Conservation (phyloP, 345 rosid genomes). For the Linum lewisii region DNA sequence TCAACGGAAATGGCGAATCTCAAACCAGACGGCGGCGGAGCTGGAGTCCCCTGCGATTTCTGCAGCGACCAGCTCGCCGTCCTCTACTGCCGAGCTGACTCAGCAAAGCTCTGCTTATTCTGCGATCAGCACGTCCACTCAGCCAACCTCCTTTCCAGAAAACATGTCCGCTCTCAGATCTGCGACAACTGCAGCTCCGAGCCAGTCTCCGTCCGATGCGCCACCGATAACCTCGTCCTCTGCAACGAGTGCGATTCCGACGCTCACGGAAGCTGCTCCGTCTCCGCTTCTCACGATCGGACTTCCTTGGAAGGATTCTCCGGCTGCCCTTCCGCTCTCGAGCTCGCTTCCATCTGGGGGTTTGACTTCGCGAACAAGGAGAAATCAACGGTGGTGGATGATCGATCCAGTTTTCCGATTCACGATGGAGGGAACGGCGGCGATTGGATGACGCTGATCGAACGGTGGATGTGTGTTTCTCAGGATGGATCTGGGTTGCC, state of each 20-base stretch:
- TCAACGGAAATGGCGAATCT: slow-evolving; percentile 27
- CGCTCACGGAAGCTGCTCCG: slow-evolving; percentile 57
- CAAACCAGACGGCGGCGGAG: slow-evolving; percentile 17
- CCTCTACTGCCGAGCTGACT: slow-evolving; percentile 76
- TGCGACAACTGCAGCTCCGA: slow-evolving; percentile 49
- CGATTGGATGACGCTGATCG: slow-evolving; percentile 29
- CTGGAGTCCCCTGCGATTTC: slow-evolving; percentile 52
- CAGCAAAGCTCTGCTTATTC: slow-evolving; percentile 75
- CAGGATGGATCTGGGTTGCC: slow-evolving; percentile 9
- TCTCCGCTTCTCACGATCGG: slow-evolving; percentile 58
- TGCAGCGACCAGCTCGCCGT: slow-evolving; percentile 61
- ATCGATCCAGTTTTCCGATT: slow-evolving; percentile 16
- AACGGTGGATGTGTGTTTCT: slow-evolving; percentile 13
- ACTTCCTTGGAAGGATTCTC: slow-evolving; percentile 51
- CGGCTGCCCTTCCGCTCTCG: slow-evolving; percentile 53
- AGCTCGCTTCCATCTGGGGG: slow-evolving; percentile 56
- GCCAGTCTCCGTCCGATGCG: slow-evolving; percentile 55
- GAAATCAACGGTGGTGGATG: slow-evolving; percentile 15
- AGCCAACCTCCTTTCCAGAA: slow-evolving; percentile 64
- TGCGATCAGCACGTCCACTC: slow-evolving; percentile 94
- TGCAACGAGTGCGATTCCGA: slow-evolving; percentile 73
- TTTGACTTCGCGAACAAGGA: slow-evolving; percentile 31
- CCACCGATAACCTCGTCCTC: slow-evolving; percentile 46
- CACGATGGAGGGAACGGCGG: neutral
- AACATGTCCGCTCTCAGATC: slow-evolving; percentile 91